Conservation (phyloP, 2,329 filamentous ascomycete species). For the Botryotinia calthae region DNA sequence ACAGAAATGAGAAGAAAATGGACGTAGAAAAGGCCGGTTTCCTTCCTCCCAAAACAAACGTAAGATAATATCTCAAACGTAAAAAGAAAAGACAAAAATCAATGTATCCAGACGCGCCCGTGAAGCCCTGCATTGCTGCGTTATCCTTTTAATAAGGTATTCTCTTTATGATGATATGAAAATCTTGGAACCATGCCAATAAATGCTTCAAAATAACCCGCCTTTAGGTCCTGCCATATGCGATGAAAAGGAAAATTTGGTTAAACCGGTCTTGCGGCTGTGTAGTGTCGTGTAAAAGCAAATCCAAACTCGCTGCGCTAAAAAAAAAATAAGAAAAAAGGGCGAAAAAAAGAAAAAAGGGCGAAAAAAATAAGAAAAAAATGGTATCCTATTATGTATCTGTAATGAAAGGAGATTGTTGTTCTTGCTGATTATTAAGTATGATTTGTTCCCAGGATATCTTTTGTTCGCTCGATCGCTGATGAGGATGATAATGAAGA, state of each 20-base stretch:
- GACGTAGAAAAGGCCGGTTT: slow-evolving; percentile 30
- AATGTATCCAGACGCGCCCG: slow-evolving; percentile 42
- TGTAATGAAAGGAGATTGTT: slow-evolving; percentile 28
- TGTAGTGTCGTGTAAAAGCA: slow-evolving; percentile 48
- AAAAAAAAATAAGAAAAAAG: no score
- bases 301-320: slow-evolving; percentile 51
- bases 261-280: slow-evolving; percentile 38
- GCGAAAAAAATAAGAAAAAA: slow-evolving; percentile 36
- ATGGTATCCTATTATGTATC: slow-evolving; percentile 38
- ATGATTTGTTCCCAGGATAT: slow-evolving; percentile 33
- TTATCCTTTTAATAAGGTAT: slow-evolving; percentile 50
- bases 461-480: slow-evolving; percentile 36
- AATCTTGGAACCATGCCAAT: slow-evolving; percentile 28
- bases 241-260: slow-evolving; percentile 32
- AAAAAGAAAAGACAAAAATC: slow-evolving; percentile 33
- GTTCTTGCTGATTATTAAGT: slow-evolving; percentile 20
- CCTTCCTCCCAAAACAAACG: slow-evolving; percentile 6
- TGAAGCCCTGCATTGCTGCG: slow-evolving; percentile 60
- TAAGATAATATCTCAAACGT: slow-evolving; percentile 23
- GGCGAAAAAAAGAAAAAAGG: slow-evolving; percentile 34
- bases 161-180: slow-evolving; percentile 41
- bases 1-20: slow-evolving; percentile 30
- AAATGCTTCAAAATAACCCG: slow-evolving; percentile 37
- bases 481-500: slow-evolving; percentile 30
- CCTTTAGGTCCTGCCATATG: slow-evolving; percentile 37